Percentiles rank a stretch among this genome's conserved stretches.
These are phyloP conservation scores for Daldinia caldariorum DNA, from an alignment of 495 filamentous ascomycete genomes.

Conservation along the genomic window DNA sequence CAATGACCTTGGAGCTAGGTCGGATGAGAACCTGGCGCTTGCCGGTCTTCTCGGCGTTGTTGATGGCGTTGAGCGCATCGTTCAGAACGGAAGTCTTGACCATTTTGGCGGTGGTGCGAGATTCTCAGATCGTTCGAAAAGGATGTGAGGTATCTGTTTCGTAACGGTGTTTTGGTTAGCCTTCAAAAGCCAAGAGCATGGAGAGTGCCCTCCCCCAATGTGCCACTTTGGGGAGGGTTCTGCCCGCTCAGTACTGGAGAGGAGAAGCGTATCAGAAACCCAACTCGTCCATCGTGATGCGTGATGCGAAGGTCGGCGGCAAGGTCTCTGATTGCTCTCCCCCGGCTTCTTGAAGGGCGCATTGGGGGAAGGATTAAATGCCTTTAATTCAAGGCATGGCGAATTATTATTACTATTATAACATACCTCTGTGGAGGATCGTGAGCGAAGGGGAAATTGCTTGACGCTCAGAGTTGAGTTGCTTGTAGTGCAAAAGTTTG, in stretches of 20 bases:
- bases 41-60: slow-evolving; percentile 99
- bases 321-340: slow-evolving; percentile 58
- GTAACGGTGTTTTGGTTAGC: slow-evolving; percentile 66
- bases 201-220: slow-evolving; percentile 84
- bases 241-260: slow-evolving; percentile 84
- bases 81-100: slow-evolving; percentile 98
- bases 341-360: slow-evolving; percentile 59
- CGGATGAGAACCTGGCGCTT: slow-evolving; percentile 98
- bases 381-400: slow-evolving; percentile 48
- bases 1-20: slow-evolving; percentile 97
- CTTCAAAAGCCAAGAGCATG: slow-evolving; percentile 84
- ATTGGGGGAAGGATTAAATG: slow-evolving; percentile 44
- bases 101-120: slow-evolving; percentile 78
- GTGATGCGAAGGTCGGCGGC: slow-evolving; percentile 36
- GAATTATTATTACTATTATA: slow-evolving; percentile 5
- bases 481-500: slow-evolving; percentile 27
- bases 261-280: slow-evolving; percentile 74
- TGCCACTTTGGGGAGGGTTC: slow-evolving; percentile 75
- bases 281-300: slow-evolving; percentile 35
- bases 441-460: slow-evolving; percentile 28
- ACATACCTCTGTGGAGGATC: slow-evolving; percentile 55
- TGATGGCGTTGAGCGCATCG: slow-evolving; percentile 99
- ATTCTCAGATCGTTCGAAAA: slow-evolving; percentile 82
- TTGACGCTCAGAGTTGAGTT: slow-evolving; percentile 27
- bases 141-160: slow-evolving; percentile 78